Conservation (phyloP, 2,329 filamentous ascomycete species). For the Fusarium brachygibbosum region DNA sequence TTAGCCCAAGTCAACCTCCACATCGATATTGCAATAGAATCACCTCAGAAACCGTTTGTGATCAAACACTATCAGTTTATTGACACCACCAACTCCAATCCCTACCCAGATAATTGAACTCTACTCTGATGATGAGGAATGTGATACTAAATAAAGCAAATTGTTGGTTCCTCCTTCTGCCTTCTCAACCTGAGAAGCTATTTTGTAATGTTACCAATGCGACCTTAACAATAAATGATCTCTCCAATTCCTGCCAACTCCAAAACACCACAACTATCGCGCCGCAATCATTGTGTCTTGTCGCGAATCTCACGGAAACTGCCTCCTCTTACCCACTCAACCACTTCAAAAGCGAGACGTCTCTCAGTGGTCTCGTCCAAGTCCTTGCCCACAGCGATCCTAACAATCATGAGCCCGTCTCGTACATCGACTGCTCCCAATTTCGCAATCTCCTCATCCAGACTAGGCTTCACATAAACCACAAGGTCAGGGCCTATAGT, state of each 20-base stretch:
- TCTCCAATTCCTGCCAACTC: slow-evolving; percentile 1
- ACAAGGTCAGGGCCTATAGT: slow-evolving; percentile 85
- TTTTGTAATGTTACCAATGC: slow-evolving; percentile 8
- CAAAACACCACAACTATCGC: slow-evolving; percentile 6
- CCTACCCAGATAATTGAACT: slow-evolving; percentile 17
- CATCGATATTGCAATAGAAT: background rate
- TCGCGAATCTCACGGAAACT: slow-evolving; percentile 55
- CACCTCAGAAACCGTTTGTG: background rate
- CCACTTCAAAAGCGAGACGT: slow-evolving; percentile 86
- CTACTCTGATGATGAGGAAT: slow-evolving; percentile 18
- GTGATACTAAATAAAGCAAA: slow-evolving; percentile 20
- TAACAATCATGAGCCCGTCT: slow-evolving; percentile 67
- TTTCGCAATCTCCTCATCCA: slow-evolving; percentile 54
- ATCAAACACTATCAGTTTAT: slow-evolving; percentile 11
- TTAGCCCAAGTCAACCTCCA: background rate
- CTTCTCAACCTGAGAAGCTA: background rate
- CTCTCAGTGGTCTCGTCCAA: slow-evolving; percentile 79
- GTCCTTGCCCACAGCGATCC: slow-evolving; percentile 58
- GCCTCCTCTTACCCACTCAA: slow-evolving; percentile 77
- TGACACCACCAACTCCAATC: slow-evolving; percentile 19
- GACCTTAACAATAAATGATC: background rate
- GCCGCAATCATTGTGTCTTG: slow-evolving; percentile 23
- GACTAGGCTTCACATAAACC: slow-evolving; percentile 70
- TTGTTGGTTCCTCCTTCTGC: background rate
- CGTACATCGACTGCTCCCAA: slow-evolving; percentile 68